Conservation (phyloP, 176 grass and related monocot species). For the Melocanna baccifera region DNA sequence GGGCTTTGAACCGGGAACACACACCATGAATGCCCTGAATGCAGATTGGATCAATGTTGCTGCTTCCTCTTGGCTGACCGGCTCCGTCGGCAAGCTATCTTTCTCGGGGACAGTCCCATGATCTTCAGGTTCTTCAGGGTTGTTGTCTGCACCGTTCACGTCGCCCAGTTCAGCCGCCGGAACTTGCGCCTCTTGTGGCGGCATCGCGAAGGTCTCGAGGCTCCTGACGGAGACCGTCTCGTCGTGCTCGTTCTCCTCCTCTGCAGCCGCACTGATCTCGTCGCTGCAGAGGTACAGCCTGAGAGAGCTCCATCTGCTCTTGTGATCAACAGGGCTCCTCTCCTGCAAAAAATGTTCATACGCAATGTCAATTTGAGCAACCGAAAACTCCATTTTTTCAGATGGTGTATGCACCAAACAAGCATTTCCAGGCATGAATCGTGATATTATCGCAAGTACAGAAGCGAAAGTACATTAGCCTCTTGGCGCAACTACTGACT, state of each 20-base stretch:
- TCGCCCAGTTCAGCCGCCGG: neutral
- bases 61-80: conserved; percentile 23
- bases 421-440: neutral
- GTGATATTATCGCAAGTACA: neutral
- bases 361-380: neutral
- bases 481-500: neutral
- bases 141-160: neutral
- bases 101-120: neutral
- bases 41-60: conserved; percentile 65
- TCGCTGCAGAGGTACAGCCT: conserved; percentile 78
- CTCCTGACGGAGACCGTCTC: conserved; percentile 48
- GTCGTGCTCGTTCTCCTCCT: conserved; percentile 32
- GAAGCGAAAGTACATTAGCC: neutral
- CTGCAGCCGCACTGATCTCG: conserved; percentile 37
- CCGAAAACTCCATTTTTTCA: neutral
- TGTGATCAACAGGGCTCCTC: conserved; percentile 42
- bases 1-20: neutral
- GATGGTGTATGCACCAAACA: neutral
- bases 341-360: conserved; percentile 29
- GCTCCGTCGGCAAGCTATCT: neutral
- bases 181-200: neutral
- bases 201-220: conserved; percentile 38
- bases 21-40: conserved; percentile 72
- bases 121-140: neutral
- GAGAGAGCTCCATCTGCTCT: conserved; percentile 62